These are phyloP conservation scores for Elsinoe necatrix DNA, from an alignment of 2,329 filamentous ascomycete species.

Conservation along the genomic window DNA sequence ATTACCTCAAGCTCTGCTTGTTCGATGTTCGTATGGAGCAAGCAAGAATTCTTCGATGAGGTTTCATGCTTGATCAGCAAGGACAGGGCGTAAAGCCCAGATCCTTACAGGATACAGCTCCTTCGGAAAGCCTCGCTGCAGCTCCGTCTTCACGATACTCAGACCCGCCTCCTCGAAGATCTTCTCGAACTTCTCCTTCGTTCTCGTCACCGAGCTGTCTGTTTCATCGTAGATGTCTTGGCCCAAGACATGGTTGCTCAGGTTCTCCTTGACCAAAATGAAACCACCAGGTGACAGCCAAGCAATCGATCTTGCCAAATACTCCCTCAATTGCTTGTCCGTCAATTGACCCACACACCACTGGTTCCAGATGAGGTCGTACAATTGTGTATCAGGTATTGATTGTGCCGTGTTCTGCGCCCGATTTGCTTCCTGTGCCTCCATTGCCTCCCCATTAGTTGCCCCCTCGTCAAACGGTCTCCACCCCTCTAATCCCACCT, in stretches of 20 bases:
- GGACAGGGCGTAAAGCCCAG: too few species aligned
- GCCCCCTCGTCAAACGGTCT: slow-evolving; percentile 21
- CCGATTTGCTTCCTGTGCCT: background rate
- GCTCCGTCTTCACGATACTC: slow-evolving; percentile 58
- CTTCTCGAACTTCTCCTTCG: slow-evolving; percentile 59
- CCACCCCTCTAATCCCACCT: slow-evolving; percentile 69
- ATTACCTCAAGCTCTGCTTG: too few species aligned
- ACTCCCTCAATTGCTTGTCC: slow-evolving; percentile 62
- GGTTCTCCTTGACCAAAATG: slow-evolving; percentile 76
- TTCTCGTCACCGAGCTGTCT: slow-evolving; percentile 71
- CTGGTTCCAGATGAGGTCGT: slow-evolving; percentile 82
- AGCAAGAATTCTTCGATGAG: too few species aligned
- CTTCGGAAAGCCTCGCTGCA: slow-evolving; percentile 64
- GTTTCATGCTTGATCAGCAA: too few species aligned
- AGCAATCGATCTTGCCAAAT: slow-evolving; percentile 52
- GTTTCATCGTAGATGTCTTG: slow-evolving; percentile 64
- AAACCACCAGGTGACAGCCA: slow-evolving; percentile 42
- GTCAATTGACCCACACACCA: slow-evolving; percentile 83
- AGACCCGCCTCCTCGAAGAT: slow-evolving; percentile 65
- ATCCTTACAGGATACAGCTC: slow-evolving; percentile 65
- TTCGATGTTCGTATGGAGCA: background rate
- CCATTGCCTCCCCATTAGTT: background rate
- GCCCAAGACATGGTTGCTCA: slow-evolving; percentile 45
- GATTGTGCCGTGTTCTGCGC: background rate
- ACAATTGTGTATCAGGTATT: slow-evolving; percentile 35